A percentile compares a stretch with the other conserved stretches of the same genome.
Evolutionary conservation across 805 yeast species (phyloP).

Genomic region (Lachancea fermentati): DNA sequence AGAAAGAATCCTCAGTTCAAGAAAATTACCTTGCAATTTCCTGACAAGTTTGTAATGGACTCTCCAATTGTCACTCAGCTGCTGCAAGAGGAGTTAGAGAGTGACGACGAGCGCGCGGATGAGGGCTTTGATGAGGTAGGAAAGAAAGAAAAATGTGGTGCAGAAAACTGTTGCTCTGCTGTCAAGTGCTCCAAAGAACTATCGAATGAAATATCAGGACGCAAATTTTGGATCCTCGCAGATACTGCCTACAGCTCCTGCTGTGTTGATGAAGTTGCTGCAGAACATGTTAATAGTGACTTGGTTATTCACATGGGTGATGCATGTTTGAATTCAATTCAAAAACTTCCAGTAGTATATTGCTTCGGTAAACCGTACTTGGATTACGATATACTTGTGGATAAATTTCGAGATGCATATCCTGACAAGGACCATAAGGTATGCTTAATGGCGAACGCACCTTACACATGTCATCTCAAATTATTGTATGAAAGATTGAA

Average conservation of each 20-base stretch:
- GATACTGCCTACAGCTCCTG: conserved; percentile 95
- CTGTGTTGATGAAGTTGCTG: conserved; percentile 95
- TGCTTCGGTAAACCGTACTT: conserved; percentile 68
- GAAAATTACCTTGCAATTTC: conserved; percentile 81
- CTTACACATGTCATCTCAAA: conserved; percentile 46
- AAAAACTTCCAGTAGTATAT: conserved; percentile 67
- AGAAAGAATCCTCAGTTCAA: conserved; percentile 34
- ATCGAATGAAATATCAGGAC: conserved; percentile 8
- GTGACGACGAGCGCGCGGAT: background rate
- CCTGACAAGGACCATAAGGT: conserved; percentile 39
- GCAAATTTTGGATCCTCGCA: conserved; percentile 74
- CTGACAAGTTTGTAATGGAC: conserved; percentile 74
- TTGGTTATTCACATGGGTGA: conserved; percentile 90
- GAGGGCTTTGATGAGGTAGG: background rate
- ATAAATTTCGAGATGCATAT: conserved; percentile 39
- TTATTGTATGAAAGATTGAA: conserved; percentile 35
- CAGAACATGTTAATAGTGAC: conserved; percentile 84
- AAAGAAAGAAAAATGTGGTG: background rate
- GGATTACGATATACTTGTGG: conserved; percentile 37
- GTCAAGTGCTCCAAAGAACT: conserved; percentile 1
- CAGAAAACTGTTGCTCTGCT: background rate
- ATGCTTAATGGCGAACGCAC: conserved; percentile 70
- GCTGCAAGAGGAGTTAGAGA: conserved; percentile 38
- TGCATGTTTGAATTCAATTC: conserved; percentile 81
- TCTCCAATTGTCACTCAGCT: conserved; percentile 63